Evolutionary conservation across 768 basidiomycete genomes (phyloP), one percentile per base, ranked within the genome.

Genomic region (Russula virescens): DNA sequence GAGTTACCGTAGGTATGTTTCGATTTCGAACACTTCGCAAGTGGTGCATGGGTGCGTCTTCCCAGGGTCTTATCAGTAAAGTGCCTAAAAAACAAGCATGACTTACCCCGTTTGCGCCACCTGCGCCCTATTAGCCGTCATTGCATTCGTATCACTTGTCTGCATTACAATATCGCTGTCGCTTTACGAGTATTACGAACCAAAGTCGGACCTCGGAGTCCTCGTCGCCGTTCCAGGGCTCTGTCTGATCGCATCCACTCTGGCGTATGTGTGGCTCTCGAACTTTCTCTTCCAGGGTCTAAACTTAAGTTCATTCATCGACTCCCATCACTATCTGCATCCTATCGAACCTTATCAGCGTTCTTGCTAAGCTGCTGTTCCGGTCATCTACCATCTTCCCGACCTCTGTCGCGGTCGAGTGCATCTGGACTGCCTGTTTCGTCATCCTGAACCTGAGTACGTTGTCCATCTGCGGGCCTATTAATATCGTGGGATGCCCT

Each of bases 1-100:
- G 5, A 31, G 8, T 31, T 31, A 8, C n/a, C 23, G n/a, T 19
- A 11, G 38, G 9, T 26, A 58, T 63, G 58, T 26, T 65, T 59
- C 55, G 64, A 23, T 67, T 67, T 45, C 57, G 66, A 21, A 42
- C 64, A n/a, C 62, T 67, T 58, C 66, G 66, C 46, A 67, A 67
- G 64, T 61, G 60, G 43, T 67, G 66, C 46, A 18, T 67, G 16
- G 53, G 66, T 67, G 14, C 34, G 66, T 65, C 13, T 5, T 50
- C 26, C 23, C 21, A 1, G 4, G 7, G 2, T 14, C 23, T 58
- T 21, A 3, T 42, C 21, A 48, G 25, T 13, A 51, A 42, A 13
- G 31, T 31, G 8, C 31, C 31, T 14, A 14, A 47, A 18, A 10
- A 19, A 45, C 35, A 18, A 2, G 0, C 46, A 19, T n/a, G 18